phyloP scores from a whole-genome alignment of 257 asterid genomes.

The Salvia hispanica region DNA sequence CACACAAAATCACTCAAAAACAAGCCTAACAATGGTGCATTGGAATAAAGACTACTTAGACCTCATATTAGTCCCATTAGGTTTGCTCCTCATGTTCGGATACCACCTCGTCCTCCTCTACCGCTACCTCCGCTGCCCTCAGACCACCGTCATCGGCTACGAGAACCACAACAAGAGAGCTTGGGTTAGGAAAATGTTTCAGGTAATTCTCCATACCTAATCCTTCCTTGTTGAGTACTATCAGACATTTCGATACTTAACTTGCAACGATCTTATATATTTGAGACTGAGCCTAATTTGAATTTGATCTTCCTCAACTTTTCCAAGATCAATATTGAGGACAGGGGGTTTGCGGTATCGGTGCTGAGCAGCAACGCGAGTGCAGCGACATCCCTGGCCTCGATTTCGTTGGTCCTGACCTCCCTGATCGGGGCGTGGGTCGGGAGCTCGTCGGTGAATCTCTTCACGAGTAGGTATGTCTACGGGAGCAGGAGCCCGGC shows the following conservation, averaged over 20 bases:
- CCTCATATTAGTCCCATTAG: conserved; percentile 49
- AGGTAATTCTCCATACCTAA: conserved; percentile 37
- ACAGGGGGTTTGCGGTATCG: conserved; percentile 51
- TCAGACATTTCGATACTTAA: too few relatives aligned
- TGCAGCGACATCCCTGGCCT: conserved; percentile 54
- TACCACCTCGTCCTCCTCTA: conserved; percentile 62
- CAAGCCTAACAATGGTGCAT: conserved; percentile 31
- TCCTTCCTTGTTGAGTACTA: too few relatives aligned
- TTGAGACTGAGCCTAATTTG: too few relatives aligned
- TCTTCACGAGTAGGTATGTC: conserved; percentile 44
- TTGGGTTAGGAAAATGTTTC: conserved; percentile 59
- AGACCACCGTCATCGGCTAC: conserved; percentile 53
- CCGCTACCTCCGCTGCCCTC: conserved; percentile 48
- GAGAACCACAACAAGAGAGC: conserved; percentile 62
- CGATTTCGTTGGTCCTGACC: conserved; percentile 52
- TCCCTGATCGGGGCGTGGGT: conserved; percentile 68
- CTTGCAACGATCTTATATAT: too few relatives aligned
- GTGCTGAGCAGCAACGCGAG: conserved; percentile 48
- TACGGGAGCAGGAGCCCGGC: conserved; percentile 53
- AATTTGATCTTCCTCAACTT: too few relatives aligned
- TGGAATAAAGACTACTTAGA: conserved; percentile 54
- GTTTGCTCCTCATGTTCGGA: conserved; percentile 57
- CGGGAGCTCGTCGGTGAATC: conserved; percentile 44
- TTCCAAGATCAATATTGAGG: conserved; percentile 45
- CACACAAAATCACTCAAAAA: not conserved